Evolutionary conservation across 257 asterid species (phyloP), one percentile per base, ranked within the genome.

Genomic region (Jaltomata sinuosa): DNA sequence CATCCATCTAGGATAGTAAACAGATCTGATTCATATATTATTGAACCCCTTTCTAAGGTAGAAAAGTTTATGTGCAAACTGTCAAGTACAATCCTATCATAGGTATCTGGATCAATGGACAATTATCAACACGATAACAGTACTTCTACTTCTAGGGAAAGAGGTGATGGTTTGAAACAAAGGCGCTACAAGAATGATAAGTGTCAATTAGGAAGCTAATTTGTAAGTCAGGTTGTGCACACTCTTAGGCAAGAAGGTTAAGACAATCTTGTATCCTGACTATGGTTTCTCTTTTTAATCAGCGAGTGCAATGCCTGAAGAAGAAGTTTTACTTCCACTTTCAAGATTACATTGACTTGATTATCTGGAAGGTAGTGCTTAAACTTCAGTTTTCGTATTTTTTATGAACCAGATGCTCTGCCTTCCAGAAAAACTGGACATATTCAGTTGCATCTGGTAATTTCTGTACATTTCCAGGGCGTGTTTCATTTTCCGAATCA

Each of bases 241-340:
- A 71, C 54, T 40, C 40, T n/a, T 10, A 71, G 54, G 32, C 79
- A 69, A 71, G 21, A 71, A 38, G 79, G 53, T 71, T 38, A 11
- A 21, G 25, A 76, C 81, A 76, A 76, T 76, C 42, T 47, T 19
- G 34, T 57, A 57, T 45, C 57, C 65, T 84, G 80, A 84, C 55
- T 55, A 62, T 79, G 16, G 81, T 84, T 83, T 82, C 45, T 85
- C 83, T 78, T 85, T 69, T 65, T 85, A 72, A 85, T 80, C 96
- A 96, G 99, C 92, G 98, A 90, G 93, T 93, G 95, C 99, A 93
- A 83, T 90, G 92, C 95, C 94, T 96, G 88, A 96, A 96, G 95
- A 96, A 96, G 94, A 94, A 93, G 92, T 96, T 96, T 85, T 93
- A 93, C 90, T 94, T 92, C 95, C 97, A 90, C 89, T 96, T 96